Evolutionary conservation across 192 early-diverging fungal species (phyloP).

Genomic region (Blastocladiella britannica): DNA sequence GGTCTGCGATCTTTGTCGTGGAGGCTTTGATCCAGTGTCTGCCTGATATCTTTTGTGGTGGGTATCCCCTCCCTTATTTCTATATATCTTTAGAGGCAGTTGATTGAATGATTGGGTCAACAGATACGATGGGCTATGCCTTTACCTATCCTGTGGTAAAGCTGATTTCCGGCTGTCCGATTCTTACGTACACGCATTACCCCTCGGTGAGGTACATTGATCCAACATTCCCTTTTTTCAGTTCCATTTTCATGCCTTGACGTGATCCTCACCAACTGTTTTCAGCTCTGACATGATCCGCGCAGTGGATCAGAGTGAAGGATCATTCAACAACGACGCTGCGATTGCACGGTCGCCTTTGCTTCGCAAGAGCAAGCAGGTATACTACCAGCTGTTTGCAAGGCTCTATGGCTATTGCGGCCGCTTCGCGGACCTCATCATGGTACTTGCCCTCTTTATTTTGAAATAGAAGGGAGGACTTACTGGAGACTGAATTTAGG

Average conservation of each 20-base stretch:
- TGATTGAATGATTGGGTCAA: background rate
- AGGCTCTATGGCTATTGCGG: constrained; percentile 55
- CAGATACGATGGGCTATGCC: constrained; percentile 89
- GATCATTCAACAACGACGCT: constrained; percentile 41
- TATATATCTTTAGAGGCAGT: constrained; percentile 1
- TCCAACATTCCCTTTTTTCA: background rate
- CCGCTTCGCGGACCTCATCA: constrained; percentile 51
- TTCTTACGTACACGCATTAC: constrained; percentile 85
- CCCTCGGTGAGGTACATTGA: constrained; percentile 63
- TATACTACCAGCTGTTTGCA: constrained; percentile 66
- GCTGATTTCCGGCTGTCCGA: constrained; percentile 29
- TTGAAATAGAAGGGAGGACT: too few relatives aligned
- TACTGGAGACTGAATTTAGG: too few relatives aligned
- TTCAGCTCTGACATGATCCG: constrained; percentile 68
- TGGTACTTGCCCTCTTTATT: constrained; percentile 26
- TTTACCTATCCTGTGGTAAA: constrained; percentile 71
- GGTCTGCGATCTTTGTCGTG: constrained; percentile 47
- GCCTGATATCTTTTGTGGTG: background rate
- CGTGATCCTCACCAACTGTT: background rate
- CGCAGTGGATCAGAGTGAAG: constrained; percentile 36
- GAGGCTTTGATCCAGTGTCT: constrained; percentile 15
- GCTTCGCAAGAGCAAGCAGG: constrained; percentile 35
- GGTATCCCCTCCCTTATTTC: too few relatives aligned
- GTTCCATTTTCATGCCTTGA: background rate
- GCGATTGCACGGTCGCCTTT: constrained; percentile 30